Evolutionary conservation across 1,284 basidiomycete species (phyloP).

Genomic region (Stygiomarasmius scandens): DNA sequence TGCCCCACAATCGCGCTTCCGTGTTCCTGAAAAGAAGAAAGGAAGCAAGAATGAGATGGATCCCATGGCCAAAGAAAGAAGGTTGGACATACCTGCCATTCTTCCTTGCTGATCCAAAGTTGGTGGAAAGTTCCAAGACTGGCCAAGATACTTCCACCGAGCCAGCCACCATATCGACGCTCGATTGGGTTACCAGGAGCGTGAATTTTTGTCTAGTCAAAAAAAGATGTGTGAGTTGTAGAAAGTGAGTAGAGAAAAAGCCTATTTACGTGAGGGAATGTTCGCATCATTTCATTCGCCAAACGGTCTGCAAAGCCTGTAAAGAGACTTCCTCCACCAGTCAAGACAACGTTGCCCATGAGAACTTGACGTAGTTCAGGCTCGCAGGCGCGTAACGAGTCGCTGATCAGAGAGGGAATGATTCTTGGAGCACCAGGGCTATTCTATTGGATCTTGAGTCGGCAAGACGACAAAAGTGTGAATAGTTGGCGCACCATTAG

Average conservation of each 20-base stretch:
- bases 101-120: conserved; percentile 90
- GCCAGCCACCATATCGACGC: conserved; percentile 88
- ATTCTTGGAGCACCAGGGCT: conserved; percentile 75
- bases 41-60: conserved; percentile 10
- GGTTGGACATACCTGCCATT: conserved; percentile 73
- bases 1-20: conserved; percentile 77
- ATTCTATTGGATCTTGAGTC: conserved; percentile 52
- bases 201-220: conserved; percentile 76
- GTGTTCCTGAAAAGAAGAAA: conserved; percentile 57
- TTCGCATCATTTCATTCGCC: conserved; percentile 74
- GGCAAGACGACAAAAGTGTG: too few species aligned
- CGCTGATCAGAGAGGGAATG: conserved; percentile 77
- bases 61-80: conserved; percentile 2
- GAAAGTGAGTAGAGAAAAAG: conserved; percentile 17
- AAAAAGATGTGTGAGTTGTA: conserved; percentile 6
- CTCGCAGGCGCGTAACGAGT: conserved; percentile 85
- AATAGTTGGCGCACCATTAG: conserved; percentile 79
- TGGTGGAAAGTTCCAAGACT: conserved; percentile 97
- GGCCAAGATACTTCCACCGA: conserved; percentile 91
- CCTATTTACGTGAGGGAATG: conserved; percentile 76
- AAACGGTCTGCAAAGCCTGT: conserved; percentile 88
- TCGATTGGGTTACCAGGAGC: conserved; percentile 88
- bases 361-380: conserved; percentile 90
- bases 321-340: conserved; percentile 89
- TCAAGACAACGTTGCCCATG: conserved; percentile 91